Base-by-base conservation (phyloP, 176 grass and related monocot species). In the Melocanna baccifera region DNA sequence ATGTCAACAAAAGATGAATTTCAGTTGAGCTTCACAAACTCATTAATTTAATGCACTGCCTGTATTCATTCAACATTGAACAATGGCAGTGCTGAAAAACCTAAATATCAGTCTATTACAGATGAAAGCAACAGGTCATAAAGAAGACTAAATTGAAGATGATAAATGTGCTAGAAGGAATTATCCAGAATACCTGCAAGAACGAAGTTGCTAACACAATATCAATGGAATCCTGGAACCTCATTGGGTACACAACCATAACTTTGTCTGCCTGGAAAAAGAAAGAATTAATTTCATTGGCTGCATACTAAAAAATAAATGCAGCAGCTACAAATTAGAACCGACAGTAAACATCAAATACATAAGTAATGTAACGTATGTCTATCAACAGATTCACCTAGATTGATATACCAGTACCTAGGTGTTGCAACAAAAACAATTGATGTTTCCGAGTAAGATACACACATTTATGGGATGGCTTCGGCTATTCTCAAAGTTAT, bases 171-270 rank as follows among this genome's bases (percentile, higher is more conserved):
- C 69, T 18, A 67, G 25, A 64, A 55, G 23, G 45, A 85, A 83
- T 57, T 43, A 29, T 58, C 37, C 79, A 86, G 37, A 83, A 57
- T 94, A 99, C 96, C 93, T 96, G 96, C 79, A 99, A 86, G 87
- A 99, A 96, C 13, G 93, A 94, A 81, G 93, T 96, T 85, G 93
- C 96, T 55, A 99, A 84, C 67, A 99, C 93, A 91, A 96, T 89
- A 88, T 99, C 93, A 72, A 92, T 91, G 2, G 96, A 94, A 78
- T 99, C 96, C 81, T 94, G 96, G 80, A 99, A 99, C 68, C 96
- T 94, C 96, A 99, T 99, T 67, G 96, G 96, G 23, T 99, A 99
- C 20, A 99, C 69, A 23, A 99, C 73, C 0, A 77, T 96, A 68
- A 94, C 86, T 94, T 96, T 99, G 84, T 99, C 96, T 57, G 78